Conservation (phyloP, 2,329 filamentous ascomycete species). For the Aspergillus sp. region DNA sequence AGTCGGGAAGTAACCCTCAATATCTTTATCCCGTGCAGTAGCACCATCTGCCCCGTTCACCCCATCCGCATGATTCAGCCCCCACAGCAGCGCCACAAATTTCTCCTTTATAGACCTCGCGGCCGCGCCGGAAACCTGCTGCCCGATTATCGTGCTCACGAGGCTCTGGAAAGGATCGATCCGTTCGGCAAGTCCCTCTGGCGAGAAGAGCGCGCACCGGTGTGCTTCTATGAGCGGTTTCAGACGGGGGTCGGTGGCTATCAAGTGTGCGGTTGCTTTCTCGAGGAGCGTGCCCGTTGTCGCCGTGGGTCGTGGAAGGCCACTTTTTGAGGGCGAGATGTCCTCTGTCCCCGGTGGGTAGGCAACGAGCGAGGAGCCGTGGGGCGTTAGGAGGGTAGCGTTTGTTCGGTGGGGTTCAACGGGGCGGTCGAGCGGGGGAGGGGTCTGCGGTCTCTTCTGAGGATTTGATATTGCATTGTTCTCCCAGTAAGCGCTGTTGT, state of each 20-base stretch:
- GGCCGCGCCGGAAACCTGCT: constrained; percentile 93
- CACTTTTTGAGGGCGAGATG: constrained; percentile 46
- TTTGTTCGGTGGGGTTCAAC: constrained; percentile 54
- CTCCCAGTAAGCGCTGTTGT: constrained; percentile 36
- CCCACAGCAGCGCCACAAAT: constrained; percentile 74
- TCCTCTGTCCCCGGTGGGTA: constrained; percentile 47
- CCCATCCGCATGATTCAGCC: constrained; percentile 29
- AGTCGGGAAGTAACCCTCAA: constrained; percentile 65
- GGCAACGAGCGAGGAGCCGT: constrained; percentile 52
- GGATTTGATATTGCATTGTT: constrained; percentile 40
- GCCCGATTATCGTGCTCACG: constrained; percentile 86
- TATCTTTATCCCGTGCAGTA: constrained; percentile 17
- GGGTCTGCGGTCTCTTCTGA: constrained; percentile 46
- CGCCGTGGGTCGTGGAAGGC: constrained; percentile 50
- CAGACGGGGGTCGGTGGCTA: constrained; percentile 73
- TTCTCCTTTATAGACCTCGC: constrained; percentile 86
- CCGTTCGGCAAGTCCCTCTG: constrained; percentile 78
- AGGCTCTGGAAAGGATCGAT: constrained; percentile 88
- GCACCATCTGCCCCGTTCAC: constrained; percentile 7
- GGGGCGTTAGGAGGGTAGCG: constrained; percentile 54
- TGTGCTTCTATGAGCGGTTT: constrained; percentile 73
- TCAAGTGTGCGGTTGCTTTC: constrained; percentile 74
- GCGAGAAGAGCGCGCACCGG: constrained; percentile 77
- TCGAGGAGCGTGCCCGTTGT: constrained; percentile 76
- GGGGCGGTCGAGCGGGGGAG: constrained; percentile 49